These are phyloP conservation scores for Sarocladium brachiariae DNA, from an alignment of 2,329 filamentous ascomycete species.

Conservation along the genomic window DNA sequence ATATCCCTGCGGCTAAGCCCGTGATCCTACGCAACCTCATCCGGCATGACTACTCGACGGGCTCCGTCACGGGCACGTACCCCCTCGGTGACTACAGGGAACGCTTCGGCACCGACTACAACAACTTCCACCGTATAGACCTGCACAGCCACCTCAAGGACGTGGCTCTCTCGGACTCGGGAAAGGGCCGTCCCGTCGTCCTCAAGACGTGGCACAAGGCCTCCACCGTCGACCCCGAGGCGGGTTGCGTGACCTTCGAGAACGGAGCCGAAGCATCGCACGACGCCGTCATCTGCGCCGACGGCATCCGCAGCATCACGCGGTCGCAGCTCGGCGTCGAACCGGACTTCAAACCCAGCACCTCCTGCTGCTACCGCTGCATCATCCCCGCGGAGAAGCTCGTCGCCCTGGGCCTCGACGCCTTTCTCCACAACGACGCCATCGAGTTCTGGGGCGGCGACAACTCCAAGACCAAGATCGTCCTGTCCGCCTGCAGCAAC, in stretches of 20 bases:
- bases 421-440: constrained; percentile 49
- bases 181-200: constrained; percentile 42
- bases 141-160: constrained; percentile 57
- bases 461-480: constrained; percentile 50
- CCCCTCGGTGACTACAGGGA: constrained; percentile 54
- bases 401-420: constrained; percentile 45
- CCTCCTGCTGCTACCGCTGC: constrained; percentile 52
- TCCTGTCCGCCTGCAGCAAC: constrained; percentile 57
- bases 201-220: constrained; percentile 47
- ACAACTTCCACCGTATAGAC: constrained; percentile 58
- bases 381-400: constrained; percentile 51
- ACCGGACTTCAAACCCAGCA: constrained; percentile 44
- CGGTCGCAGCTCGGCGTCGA: constrained; percentile 48
- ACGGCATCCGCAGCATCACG: constrained; percentile 54
- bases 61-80: constrained; percentile 51
- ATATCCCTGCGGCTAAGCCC: constrained; percentile 45
- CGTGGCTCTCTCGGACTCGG: constrained; percentile 41
- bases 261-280: constrained; percentile 41
- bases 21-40: constrained; percentile 55
- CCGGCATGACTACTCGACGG: constrained; percentile 57
- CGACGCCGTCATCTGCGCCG: constrained; percentile 52
- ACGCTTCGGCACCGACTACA: constrained; percentile 53
- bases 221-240: constrained; percentile 40
- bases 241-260: constrained; percentile 40
- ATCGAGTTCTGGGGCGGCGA: constrained; percentile 63